Evolutionary conservation across 371 early-diverging fungal genomes (phyloP), one percentile per base, ranked within the genome.

Genomic region (Funneliformis caledonium): DNA sequence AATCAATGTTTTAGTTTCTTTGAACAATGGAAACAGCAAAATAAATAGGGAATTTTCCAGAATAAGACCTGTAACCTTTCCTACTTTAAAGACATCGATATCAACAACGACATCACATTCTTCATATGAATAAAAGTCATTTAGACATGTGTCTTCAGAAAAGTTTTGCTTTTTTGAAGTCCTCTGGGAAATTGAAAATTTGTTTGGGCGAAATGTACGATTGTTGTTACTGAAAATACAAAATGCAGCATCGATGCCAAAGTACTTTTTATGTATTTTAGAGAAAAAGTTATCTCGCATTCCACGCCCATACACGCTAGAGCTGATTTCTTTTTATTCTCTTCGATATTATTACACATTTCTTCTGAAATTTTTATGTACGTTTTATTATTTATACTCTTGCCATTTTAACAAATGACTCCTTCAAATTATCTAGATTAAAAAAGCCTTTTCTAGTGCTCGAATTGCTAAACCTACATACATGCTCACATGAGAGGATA

Each of bases 401-500:
- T 19, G 26, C 52, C 16, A 48, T 22, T 1, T 52, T 52, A 48
- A 19, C 50, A 33, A 68, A 26, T 33, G 16, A 42, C 37, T 33
- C 5, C 26, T 5, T 69, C 47, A 50, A 48, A 72, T 72, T 47
- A 45, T 72, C 16, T 14, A 19, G 52, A 19, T 42, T 19, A 22
- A 47, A 50, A n/a, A 22, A 5, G 22, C 22, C 52, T 0, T 1
- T 70, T 42, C 70, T 43, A 45, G 70, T 37, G 42, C 43, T 70
- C 4, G 70, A 45, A 42, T 70, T 42, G 42, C 45, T n/a, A 70
- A 70, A 70, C 70, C 6, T 70, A 22, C 70, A 70, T 70, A 70
- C 43, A 43, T 70, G 70, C 7, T 70, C 70, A 70, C 70, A 70
- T 70, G 70, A 70, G 43, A 70, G 68, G 68, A 70, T 70, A 19